Base-by-base conservation (phyloP, 202 grass and related monocot genomes). In the Cymbopogon flexuosus region DNA sequence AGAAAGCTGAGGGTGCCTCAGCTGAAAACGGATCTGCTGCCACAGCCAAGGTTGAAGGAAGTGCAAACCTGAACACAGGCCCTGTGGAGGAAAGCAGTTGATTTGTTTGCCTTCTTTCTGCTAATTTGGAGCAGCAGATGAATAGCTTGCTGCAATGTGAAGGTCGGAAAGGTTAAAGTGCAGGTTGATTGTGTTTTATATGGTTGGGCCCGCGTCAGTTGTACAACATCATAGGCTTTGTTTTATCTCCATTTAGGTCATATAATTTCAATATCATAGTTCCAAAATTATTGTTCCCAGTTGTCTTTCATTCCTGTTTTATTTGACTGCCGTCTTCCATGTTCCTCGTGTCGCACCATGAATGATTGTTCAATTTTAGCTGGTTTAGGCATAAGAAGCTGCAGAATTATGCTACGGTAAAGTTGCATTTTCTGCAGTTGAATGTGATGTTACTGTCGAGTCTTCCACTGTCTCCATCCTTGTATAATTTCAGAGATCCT, bases 221-320 rank as follows among this genome's bases (percentile, higher is more conserved):
- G 83, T 89, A 82, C 87, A 74, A 83, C 87, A 86, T 79, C 68
- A 89, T 89, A 89, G 83, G 74, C 73, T 83, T 89, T 86, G 51
- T 89, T 89, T 86, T 75, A 86, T 84, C 79, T 74, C 79, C 83
- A 78, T 79, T 86, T 89, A 86, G 87, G 73, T 79, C 83, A 79
- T 89, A 82, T 83, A 80, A 74, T 86, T 83, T 86, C 79, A 86
- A 83, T 89, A 73, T 69, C 83, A 89, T 79, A 89, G 87, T 70
- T 86, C 36, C 23, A 62, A 86, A 86, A 79, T 35, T 82, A 61
- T 27, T 73, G 71, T 40, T 62, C 2, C 6, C 13, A 18, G 62
- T 57, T 70, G 6, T 64, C 47, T n/a, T 65, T 57, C 4, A 33
- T 59, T 66, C 36, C 46, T 16, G n/a, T 81, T 72, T 22, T 61